Percentiles rank a stretch among this genome's conserved stretches.
Conservation (phyloP, 306 rosid species). For the Mucuna pruriens region DNA sequence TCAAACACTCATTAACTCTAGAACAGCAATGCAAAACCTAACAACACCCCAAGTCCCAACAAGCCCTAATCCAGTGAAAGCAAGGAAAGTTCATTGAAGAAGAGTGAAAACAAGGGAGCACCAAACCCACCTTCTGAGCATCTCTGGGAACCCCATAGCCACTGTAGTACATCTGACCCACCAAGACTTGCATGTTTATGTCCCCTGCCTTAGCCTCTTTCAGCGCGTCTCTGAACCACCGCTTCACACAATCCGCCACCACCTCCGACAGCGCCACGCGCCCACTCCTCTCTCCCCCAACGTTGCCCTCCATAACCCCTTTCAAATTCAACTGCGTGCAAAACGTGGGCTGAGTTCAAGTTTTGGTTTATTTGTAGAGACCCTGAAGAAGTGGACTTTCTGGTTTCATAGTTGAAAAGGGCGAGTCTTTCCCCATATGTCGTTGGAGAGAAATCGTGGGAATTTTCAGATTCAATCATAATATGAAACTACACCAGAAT, state of each 20-base stretch:
- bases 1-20: neutral
- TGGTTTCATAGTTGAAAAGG: neutral
- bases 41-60: constrained; percentile 1
- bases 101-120: neutral
- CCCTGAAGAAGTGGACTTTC: neutral
- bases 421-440: neutral
- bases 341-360: neutral
- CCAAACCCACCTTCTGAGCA: constrained; percentile 61
- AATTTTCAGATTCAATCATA: constrained; percentile 12
- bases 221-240: constrained; percentile 83
- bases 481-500: neutral
- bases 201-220: constrained; percentile 82
- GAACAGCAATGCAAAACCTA: constrained; percentile 9
- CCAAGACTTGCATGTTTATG: constrained; percentile 80
- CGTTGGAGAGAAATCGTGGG: neutral
- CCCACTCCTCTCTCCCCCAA: constrained; percentile 36
- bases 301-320: constrained; percentile 60
- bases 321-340: constrained; percentile 33
- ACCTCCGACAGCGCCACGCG: constrained; percentile 73
- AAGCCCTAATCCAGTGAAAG: neutral
- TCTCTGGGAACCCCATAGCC: constrained; percentile 87
- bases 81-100: neutral
- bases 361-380: neutral
- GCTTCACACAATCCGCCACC: constrained; percentile 78
- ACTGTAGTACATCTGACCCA: constrained; percentile 82